These are phyloP conservation scores for Pisolithus marmoratus DNA, from an alignment of 768 basidiomycete genomes.

Conservation along the genomic window DNA sequence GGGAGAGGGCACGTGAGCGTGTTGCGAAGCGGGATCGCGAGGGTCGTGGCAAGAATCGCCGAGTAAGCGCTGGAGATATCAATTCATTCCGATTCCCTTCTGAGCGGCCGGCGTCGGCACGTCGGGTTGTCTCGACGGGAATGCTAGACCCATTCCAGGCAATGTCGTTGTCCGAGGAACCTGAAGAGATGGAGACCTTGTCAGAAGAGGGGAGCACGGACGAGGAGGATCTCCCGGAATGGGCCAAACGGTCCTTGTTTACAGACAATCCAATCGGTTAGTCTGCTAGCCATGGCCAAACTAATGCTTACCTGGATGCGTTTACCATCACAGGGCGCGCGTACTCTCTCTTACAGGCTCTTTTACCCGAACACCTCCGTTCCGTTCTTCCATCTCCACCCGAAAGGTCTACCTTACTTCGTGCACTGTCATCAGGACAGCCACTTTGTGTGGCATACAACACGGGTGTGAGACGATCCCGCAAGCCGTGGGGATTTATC, in stretches of 20 bases:
- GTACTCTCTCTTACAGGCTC: conserved; percentile 52
- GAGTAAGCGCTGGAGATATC: conserved; percentile 26
- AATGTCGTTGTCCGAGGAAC: conserved; percentile 50
- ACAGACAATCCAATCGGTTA: conserved; percentile 53
- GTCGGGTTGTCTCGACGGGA: conserved; percentile 56
- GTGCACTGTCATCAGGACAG: conserved; percentile 67
- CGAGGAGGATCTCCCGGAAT: conserved; percentile 69
- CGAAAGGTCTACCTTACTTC: conserved; percentile 39
- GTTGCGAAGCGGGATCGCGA: conserved; percentile 39
- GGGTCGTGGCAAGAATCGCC: conserved; percentile 32
- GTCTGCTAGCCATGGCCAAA: conserved; percentile 14
- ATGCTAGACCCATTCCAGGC: conserved; percentile 49
- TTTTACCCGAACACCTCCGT: conserved; percentile 56
- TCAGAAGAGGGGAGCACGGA: conserved; percentile 43
- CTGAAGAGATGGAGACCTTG: conserved; percentile 46
- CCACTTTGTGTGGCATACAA: conserved; percentile 81
- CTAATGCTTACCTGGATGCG: conserved; percentile 1
- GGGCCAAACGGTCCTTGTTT: conserved; percentile 67
- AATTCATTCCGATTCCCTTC: conserved; percentile 18
- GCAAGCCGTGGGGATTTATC: conserved; percentile 84
- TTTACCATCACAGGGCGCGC: conserved; percentile 45
- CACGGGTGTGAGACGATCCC: conserved; percentile 69
- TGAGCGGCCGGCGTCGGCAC: conserved; percentile 21
- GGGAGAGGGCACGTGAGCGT: conserved; percentile 43
- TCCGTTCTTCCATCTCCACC: conserved; percentile 29